A percentile compares a stretch with the other conserved stretches of the same genome.
These are phyloP conservation scores for Trypanosoma platydactyli DNA, from an alignment of 208 protist genomes.

Conservation along the genomic window DNA sequence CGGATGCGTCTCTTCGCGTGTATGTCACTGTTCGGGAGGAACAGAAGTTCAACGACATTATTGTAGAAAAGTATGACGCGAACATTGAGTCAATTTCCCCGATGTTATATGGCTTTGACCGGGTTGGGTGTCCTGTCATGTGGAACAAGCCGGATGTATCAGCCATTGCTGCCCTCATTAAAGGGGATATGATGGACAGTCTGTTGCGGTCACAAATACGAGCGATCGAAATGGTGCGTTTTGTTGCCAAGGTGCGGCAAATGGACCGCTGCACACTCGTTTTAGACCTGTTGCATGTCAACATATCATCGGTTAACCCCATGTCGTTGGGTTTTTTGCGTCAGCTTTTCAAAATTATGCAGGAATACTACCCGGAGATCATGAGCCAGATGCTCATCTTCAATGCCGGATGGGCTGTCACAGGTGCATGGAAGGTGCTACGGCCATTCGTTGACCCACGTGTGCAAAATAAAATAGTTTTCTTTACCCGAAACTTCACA, in stretches of 20 bases:
- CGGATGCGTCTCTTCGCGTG: constrained; percentile 40
- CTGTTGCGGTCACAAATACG: constrained; percentile 61
- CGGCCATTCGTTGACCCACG: constrained; percentile 62
- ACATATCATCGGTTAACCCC: constrained; percentile 62
- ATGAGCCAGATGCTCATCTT: constrained; percentile 72
- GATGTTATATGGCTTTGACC: constrained; percentile 60
- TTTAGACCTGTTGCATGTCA: constrained; percentile 65
- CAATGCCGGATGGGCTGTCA: constrained; percentile 79
- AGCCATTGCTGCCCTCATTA: constrained; percentile 46
- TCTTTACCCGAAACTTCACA: constrained; percentile 50
- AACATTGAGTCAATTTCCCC: constrained; percentile 39
- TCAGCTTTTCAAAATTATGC: constrained; percentile 50
- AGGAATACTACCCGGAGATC: constrained; percentile 84
- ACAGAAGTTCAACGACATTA: constrained; percentile 50
- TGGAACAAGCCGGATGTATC: constrained; percentile 65
- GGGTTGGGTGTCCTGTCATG: constrained; percentile 60
- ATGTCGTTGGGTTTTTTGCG: constrained; percentile 50
- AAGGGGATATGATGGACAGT: constrained; percentile 32
- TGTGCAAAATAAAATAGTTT: constrained; percentile 82
- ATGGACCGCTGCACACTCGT: constrained; percentile 75
- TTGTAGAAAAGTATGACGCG: constrained; percentile 43
- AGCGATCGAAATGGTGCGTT: constrained; percentile 65
- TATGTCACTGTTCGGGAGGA: constrained; percentile 55
- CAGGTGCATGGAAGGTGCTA: constrained; percentile 77
- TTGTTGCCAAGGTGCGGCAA: constrained; percentile 31